Evolutionary conservation across 768 basidiomycete species (phyloP).

Genomic region (Xerocomus brunneocitrinus): DNA sequence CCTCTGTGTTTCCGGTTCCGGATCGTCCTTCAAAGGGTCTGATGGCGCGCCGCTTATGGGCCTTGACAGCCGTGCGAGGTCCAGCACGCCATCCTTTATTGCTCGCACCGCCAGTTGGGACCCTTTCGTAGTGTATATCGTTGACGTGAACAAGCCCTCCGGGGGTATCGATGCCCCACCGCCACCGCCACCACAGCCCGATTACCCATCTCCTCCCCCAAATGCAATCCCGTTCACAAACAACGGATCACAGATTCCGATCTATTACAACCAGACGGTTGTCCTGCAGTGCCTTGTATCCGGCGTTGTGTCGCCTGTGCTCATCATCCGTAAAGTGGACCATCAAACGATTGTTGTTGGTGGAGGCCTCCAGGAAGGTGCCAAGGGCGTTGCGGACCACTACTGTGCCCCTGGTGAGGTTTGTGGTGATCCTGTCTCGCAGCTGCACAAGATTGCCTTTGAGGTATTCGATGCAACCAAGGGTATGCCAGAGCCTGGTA

Average conservation of each 20-base stretch:
- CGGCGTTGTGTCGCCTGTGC: slow-evolving; percentile 87
- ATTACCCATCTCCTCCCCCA: slow-evolving; percentile 88
- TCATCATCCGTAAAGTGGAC: slow-evolving; percentile 93
- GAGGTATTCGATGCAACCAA: slow-evolving; percentile 78
- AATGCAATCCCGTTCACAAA: slow-evolving; percentile 84
- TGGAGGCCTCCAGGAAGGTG: slow-evolving; percentile 84
- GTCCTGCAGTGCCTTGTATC: slow-evolving; percentile 93
- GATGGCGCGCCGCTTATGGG: slow-evolving; percentile 87
- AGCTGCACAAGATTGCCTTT: slow-evolving; percentile 93
- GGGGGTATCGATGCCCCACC: slow-evolving; percentile 74
- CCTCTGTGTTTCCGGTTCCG: slow-evolving; percentile 90
- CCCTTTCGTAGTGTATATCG: slow-evolving; percentile 96
- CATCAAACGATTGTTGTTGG: slow-evolving; percentile 87
- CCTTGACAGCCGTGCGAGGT: slow-evolving; percentile 63
- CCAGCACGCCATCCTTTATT: slow-evolving; percentile 81
- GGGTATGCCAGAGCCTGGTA: slow-evolving; percentile 68
- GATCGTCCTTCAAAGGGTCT: slow-evolving; percentile 88
- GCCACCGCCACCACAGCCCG: slow-evolving; percentile 78
- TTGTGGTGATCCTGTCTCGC: slow-evolving; percentile 91
- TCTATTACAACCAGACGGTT: slow-evolving; percentile 96
- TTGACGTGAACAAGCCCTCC: slow-evolving; percentile 83
- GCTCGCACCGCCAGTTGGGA: slow-evolving; percentile 91
- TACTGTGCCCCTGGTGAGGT: slow-evolving; percentile 82
- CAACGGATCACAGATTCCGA: slow-evolving; percentile 80
- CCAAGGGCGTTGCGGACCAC: slow-evolving; percentile 79